phyloP scores from a whole-genome alignment of 306 rosid species.

The Ormosia emarginata region DNA sequence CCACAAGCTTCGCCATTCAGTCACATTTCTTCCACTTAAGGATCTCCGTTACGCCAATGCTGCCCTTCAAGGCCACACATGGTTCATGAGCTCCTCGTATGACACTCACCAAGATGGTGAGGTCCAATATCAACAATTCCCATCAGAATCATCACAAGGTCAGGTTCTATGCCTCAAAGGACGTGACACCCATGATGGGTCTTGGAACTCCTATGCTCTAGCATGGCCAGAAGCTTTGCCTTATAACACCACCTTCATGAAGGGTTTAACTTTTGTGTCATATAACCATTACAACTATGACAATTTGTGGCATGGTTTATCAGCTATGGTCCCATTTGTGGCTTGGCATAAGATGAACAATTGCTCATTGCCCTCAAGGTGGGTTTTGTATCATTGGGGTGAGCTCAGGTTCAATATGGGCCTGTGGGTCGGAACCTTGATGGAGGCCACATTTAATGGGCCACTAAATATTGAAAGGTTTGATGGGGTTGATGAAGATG shows the following conservation, averaged over 20 bases:
- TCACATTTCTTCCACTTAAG: conserved; percentile 67
- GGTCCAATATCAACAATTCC: conserved; percentile 66
- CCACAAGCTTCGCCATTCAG: conserved; percentile 44
- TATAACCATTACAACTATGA: conserved; percentile 63
- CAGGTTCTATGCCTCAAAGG: conserved; percentile 61
- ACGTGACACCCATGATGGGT: conserved; percentile 51
- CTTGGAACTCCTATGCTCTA: conserved; percentile 64
- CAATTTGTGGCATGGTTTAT: conserved; percentile 66
- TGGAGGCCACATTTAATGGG: conserved; percentile 59
- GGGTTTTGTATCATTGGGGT: conserved; percentile 70
- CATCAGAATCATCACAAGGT: conserved; percentile 42
- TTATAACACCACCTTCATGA: conserved; percentile 45
- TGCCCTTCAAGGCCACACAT: conserved; percentile 56
- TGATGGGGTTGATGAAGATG: conserved; percentile 18
- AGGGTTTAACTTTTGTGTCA: conserved; percentile 60
- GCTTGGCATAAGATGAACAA: conserved; percentile 50
- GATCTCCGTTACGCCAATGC: conserved; percentile 45
- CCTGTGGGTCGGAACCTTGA: conserved; percentile 32
- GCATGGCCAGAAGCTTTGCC: conserved; percentile 63
- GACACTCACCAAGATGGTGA: conserved; percentile 51
- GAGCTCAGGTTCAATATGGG: conserved; percentile 56
- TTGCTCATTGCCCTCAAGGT: conserved; percentile 39
- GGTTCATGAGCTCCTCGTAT: conserved; percentile 78
- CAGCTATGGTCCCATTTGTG: conserved; percentile 58
- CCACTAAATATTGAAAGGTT: conserved; percentile 39